phyloP scores from a whole-genome alignment of 1,139 yeast species.

The Pichia sp. region DNA sequence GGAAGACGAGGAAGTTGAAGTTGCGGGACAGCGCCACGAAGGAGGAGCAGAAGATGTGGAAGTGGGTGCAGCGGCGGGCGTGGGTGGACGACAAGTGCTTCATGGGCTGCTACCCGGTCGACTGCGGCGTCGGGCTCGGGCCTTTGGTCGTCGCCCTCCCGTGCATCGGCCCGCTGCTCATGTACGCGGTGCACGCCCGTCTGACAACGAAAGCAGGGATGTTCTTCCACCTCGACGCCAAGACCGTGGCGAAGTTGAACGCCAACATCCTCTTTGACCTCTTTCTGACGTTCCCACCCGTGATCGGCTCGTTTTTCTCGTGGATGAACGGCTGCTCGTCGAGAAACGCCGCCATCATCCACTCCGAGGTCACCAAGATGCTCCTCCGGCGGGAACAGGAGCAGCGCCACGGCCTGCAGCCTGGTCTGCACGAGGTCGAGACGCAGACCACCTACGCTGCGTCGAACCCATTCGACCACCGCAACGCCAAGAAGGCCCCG shows the following conservation, averaged over 20 bases:
- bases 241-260: constrained; percentile 61
- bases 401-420: neutral
- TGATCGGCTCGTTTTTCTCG: constrained; percentile 68
- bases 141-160: constrained; percentile 70
- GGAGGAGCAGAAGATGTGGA: constrained; percentile 66
- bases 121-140: constrained; percentile 73
- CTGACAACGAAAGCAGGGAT: constrained; percentile 56
- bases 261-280: constrained; percentile 72
- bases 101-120: constrained; percentile 74
- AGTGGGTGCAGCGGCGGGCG: constrained; percentile 64
- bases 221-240: constrained; percentile 54
- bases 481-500: neutral
- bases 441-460: constrained; percentile 2
- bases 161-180: constrained; percentile 70
- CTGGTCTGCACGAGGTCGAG: neutral
- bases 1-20: constrained; percentile 41
- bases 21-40: constrained; percentile 58
- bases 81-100: constrained; percentile 84
- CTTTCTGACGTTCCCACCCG: constrained; percentile 69
- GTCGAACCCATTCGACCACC: neutral
- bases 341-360: constrained; percentile 76
- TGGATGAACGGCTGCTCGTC: constrained; percentile 90
- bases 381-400: constrained; percentile 33
- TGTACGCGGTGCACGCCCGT: constrained; percentile 74
- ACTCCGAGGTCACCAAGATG: constrained; percentile 42